Evolutionary conservation across 2,329 filamentous ascomycete species (phyloP).

Genomic region (Hymenoscyphus linearis): DNA sequence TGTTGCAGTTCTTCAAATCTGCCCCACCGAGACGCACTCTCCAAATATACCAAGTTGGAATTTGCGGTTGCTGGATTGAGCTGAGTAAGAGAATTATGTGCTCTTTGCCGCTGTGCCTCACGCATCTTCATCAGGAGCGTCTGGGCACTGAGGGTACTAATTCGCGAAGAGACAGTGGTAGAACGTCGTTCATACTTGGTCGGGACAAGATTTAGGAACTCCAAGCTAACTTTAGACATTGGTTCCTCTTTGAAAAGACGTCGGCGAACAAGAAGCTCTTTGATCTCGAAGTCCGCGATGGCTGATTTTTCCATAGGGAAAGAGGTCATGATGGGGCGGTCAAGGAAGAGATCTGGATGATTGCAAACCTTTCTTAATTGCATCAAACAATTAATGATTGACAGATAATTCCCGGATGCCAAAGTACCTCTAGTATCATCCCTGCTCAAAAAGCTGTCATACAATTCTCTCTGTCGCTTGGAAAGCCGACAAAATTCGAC

Average conservation of each 20-base stretch:
- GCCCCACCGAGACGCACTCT: slow-evolving; percentile 63
- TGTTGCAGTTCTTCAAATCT: slow-evolving; percentile 76
- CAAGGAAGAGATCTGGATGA: slow-evolving; percentile 94
- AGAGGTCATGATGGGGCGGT: slow-evolving; percentile 92
- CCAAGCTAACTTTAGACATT: slow-evolving; percentile 62
- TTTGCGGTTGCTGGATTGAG: slow-evolving; percentile 63
- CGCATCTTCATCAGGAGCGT: slow-evolving; percentile 63
- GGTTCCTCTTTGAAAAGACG: slow-evolving; percentile 57
- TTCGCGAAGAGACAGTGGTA: slow-evolving; percentile 45
- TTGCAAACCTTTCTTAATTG: slow-evolving; percentile 97
- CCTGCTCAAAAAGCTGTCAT: slow-evolving; percentile 91
- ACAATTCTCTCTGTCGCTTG: slow-evolving; percentile 90
- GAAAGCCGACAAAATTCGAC: slow-evolving; percentile 93
- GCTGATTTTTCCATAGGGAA: slow-evolving; percentile 85
- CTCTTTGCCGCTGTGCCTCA: slow-evolving; percentile 60
- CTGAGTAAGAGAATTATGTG: slow-evolving; percentile 48
- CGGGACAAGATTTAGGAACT: slow-evolving; percentile 75
- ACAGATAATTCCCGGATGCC: slow-evolving; percentile 89
- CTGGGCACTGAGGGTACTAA: slow-evolving; percentile 65
- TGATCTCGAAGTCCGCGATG: slow-evolving; percentile 65
- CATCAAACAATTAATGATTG: slow-evolving; percentile 98
- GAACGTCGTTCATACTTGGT: slow-evolving; percentile 64
- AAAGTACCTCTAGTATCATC: slow-evolving; percentile 85
- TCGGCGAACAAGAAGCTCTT: slow-evolving; percentile 64
- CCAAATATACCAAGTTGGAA: slow-evolving; percentile 66